A percentile compares a stretch with the other conserved stretches of the same genome.
These are phyloP conservation scores for Xylariaceae sp. DNA, from an alignment of 2,329 filamentous ascomycete species.

Conservation along the genomic window DNA sequence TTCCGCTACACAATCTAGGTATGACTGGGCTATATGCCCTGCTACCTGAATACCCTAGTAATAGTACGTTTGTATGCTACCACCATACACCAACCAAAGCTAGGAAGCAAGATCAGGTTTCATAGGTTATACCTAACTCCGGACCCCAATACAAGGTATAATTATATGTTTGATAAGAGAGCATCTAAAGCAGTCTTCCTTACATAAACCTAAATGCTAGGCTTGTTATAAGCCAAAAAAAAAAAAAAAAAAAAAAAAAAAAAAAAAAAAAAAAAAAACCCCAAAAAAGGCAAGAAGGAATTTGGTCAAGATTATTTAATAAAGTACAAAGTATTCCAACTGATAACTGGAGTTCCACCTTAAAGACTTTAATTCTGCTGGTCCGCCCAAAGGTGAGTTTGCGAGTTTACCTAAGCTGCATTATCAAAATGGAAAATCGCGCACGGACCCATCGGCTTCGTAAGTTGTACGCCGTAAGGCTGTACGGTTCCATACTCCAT, in stretches of 20 bases:
- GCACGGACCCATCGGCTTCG: background rate
- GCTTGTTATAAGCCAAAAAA: slow-evolving; percentile 60
- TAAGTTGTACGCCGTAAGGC: background rate
- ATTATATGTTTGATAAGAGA: too few relatives aligned
- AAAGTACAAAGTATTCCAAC: slow-evolving; percentile 14
- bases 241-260: too few relatives aligned
- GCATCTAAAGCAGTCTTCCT: slow-evolving; percentile 35
- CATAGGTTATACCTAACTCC: too few relatives aligned
- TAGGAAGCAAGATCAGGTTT: too few relatives aligned
- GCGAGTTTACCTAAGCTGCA: background rate
- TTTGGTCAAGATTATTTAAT: slow-evolving; percentile 24
- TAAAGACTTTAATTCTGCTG: background rate
- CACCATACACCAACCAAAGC: too few relatives aligned
- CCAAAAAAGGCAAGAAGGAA: slow-evolving; percentile 54
- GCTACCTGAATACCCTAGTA: too few relatives aligned
- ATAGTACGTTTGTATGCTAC: too few relatives aligned
- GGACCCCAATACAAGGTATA: too few relatives aligned
- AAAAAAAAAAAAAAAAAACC: too few relatives aligned
- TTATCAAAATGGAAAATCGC: background rate
- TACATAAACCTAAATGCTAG: slow-evolving; percentile 73
- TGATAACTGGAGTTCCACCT: background rate
- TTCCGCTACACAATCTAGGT: too few relatives aligned
- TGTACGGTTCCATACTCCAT: background rate
- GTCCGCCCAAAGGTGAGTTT: too few relatives aligned
- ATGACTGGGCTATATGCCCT: too few relatives aligned